Base-by-base conservation (phyloP, 2,329 filamentous ascomycete genomes). In the Coleophoma eucalyptorum region DNA sequence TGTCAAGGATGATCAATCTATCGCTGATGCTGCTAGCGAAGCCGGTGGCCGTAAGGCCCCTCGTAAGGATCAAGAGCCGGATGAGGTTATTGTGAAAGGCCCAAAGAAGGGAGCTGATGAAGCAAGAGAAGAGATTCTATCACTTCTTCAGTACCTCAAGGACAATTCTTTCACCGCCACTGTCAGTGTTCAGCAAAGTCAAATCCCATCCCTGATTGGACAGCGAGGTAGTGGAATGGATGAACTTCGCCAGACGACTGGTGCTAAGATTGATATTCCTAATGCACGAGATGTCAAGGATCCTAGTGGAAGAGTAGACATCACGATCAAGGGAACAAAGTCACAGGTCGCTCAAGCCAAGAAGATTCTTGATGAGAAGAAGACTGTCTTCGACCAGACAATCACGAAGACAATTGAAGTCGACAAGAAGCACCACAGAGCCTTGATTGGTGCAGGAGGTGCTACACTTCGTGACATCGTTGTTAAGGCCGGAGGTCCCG, bases 121-220 rank as follows among this genome's bases (percentile, higher is more conserved):
- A 62, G 92, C 93, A 48, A 86, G 92, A 46, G 91, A 96, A 48
- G 94, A 99, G 73, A 85, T 99, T 26, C 81, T 93, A 56, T 92
- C 86, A 55, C 78, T 97, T 46, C 79, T 94, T 64, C 90, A 96
- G 69, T 99, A 92, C 70, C 81, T 93, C 43, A 85, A 90, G 68
- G 93, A 97, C 66, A 92, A 92, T 67, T 94, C 90, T 0, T 80
- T 88, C 68, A 86, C 81, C 19, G 89, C 86, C 15, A 87, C 83
- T 12, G 84, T 99, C 13, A 84, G 87, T 12, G 90, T 99, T 33
- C 88, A 95, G 58, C 90, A 94, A 70, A 92, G 85, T 71, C 92
- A 97, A 69, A 78, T 99, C 51, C 91, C 92, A n/a, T 93, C 89
- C 16, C 74, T 99, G 57, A 97, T 99, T 62, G 94, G 94, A 46